Evolutionary conservation across 1,139 yeast species (phyloP).

Genomic region (Kurtzmaniella natalensis): DNA sequence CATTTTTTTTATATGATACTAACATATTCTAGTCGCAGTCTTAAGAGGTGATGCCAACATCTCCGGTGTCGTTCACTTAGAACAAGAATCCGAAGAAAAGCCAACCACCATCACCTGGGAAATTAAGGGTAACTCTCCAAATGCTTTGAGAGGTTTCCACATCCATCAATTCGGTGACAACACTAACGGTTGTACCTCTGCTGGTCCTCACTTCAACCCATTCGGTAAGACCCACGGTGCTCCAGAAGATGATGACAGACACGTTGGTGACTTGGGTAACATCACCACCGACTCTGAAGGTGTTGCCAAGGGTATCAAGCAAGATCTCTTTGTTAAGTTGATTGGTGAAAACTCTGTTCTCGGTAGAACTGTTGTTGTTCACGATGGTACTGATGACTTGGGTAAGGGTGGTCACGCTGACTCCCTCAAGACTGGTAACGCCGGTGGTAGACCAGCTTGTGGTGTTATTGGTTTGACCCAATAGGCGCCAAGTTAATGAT

Average conservation of each 20-base stretch:
- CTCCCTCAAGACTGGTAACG: conserved; percentile 95
- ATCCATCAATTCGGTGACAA: conserved; percentile 97
- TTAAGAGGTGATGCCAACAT: conserved; percentile 92
- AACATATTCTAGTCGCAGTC: conserved; percentile 71
- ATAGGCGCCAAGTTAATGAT: conserved; percentile 15
- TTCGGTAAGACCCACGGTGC: conserved; percentile 89
- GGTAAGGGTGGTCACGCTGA: conserved; percentile 96
- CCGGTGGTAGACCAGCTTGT: conserved; percentile 98
- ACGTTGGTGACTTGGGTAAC: conserved; percentile 98
- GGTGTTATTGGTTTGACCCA: conserved; percentile 89
- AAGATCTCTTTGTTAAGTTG: conserved; percentile 73
- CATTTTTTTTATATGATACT: too few relatives aligned
- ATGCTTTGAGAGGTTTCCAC: conserved; percentile 95
- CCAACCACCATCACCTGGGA: conserved; percentile 88
- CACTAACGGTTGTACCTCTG: conserved; percentile 98
- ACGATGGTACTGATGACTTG: conserved; percentile 91
- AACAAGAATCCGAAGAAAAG: conserved; percentile 71
- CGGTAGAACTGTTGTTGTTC: conserved; percentile 96
- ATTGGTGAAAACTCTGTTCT: conserved; percentile 80
- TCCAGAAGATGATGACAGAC: conserved; percentile 85
- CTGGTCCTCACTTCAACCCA: conserved; percentile 99
- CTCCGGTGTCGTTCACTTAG: conserved; percentile 79
- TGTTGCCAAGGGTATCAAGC: conserved; percentile 82
- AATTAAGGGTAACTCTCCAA: conserved; percentile 80
- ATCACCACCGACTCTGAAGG: conserved; percentile 81